phyloP scores from a whole-genome alignment of 1,284 basidiomycete species.

The Ceratobasidium sp. region DNA sequence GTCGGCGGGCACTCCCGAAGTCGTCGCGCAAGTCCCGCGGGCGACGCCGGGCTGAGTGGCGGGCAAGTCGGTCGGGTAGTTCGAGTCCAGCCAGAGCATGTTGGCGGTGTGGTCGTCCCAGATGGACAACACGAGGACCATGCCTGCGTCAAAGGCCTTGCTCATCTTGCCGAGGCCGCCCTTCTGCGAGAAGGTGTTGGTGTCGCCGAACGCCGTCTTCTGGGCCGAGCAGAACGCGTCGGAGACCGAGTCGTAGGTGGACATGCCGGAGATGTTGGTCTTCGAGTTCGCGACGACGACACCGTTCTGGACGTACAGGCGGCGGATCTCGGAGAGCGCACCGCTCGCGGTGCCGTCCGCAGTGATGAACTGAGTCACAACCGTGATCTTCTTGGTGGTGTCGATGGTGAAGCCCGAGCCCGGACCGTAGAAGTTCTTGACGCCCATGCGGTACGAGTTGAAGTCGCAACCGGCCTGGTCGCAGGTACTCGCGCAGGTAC shows the following conservation, averaged over 20 bases:
- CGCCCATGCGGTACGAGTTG: constrained; percentile 64
- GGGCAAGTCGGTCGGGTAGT: constrained; percentile 57
- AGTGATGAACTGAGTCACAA: constrained; percentile 65
- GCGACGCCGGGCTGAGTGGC: constrained; percentile 36
- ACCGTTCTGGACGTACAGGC: constrained; percentile 62
- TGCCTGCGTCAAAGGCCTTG: constrained; percentile 55
- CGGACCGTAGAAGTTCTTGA: constrained; percentile 57
- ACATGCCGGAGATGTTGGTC: constrained; percentile 50
- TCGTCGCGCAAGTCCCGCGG: constrained; percentile 40
- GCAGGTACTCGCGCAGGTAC: constrained; percentile 46
- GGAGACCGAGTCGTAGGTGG: constrained; percentile 53
- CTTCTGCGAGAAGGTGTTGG: constrained; percentile 56
- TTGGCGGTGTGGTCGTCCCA: constrained; percentile 66
- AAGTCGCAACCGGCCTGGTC: constrained; percentile 62
- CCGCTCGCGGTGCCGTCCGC: constrained; percentile 56
- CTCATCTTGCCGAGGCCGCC: constrained; percentile 59
- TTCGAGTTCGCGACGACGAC: constrained; percentile 60
- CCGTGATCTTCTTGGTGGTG: constrained; percentile 59
- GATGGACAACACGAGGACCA: constrained; percentile 63
- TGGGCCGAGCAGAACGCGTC: constrained; percentile 54
- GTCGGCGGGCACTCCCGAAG: constrained; percentile 39
- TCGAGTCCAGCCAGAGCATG: constrained; percentile 67
- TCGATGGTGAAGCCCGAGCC: constrained; percentile 55
- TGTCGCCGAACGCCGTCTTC: constrained; percentile 56
- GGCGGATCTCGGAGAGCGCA: constrained; percentile 59